These are phyloP conservation scores for Alternaria arborescens DNA, from an alignment of 2,329 filamentous ascomycete species.

Conservation along the genomic window DNA sequence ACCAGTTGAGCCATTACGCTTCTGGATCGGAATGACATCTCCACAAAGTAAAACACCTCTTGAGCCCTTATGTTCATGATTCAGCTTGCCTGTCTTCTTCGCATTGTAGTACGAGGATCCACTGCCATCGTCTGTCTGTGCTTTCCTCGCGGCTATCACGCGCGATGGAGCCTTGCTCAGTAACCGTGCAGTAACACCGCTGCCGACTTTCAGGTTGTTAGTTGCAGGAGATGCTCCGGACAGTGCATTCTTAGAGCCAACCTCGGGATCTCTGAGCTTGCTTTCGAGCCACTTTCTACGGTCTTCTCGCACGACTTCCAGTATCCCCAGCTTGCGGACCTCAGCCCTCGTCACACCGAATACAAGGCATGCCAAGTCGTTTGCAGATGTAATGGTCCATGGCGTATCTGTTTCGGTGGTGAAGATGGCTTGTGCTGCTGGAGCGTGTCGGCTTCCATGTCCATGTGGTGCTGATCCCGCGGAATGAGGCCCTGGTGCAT, in stretches of 20 bases:
- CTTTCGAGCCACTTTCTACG: conserved; percentile 87
- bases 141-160: conserved; percentile 63
- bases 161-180: conserved; percentile 80
- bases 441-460: conserved; percentile 88
- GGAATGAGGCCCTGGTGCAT: conserved; percentile 44
- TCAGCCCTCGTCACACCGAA: conserved; percentile 99
- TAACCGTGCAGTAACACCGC: conserved; percentile 86
- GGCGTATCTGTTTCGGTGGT: conserved; percentile 90
- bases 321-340: conserved; percentile 90
- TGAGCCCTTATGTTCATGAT: conserved; percentile 78
- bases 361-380: conserved; percentile 95
- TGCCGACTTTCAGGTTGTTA: conserved; percentile 70
- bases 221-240: conserved; percentile 49
- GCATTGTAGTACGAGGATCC: conserved; percentile 57
- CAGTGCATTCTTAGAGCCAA: conserved; percentile 54
- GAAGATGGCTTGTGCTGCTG: conserved; percentile 94
- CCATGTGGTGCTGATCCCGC: conserved; percentile 69
- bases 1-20: conserved; percentile 89
- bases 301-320: conserved; percentile 93
- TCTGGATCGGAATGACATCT: conserved; percentile 97
- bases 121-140: conserved; percentile 71
- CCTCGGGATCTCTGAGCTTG: conserved; percentile 74
- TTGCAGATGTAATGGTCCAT: conserved; percentile 96
- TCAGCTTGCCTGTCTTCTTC: conserved; percentile 62
- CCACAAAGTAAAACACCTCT: conserved; percentile 91